Evolutionary conservation across 2,329 filamentous ascomycete genomes (phyloP), one percentile per base, ranked within the genome.

Genomic region (Colletotrichum sp.): DNA sequence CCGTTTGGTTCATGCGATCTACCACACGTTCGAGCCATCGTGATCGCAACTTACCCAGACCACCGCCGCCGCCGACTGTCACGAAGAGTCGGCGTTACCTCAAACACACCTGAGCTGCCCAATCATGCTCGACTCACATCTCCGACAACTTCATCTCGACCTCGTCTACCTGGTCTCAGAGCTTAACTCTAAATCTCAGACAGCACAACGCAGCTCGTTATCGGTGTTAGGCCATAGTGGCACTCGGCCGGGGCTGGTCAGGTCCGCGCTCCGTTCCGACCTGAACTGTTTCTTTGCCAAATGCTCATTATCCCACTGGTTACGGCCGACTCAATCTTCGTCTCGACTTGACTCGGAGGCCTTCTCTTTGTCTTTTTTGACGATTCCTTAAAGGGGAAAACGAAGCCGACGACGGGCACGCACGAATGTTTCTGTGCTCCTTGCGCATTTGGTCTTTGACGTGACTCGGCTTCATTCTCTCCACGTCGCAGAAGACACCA

Each of bases 301-400:
- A 34, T 36, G 32, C 24, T 34, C 36, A 16, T 28, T 28, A 18
- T 21, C 18, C 32, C 38, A 30, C n/a, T 16, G 16, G 21, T 34
- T 57, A 48, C 55, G 52, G 61, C 65, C 69, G 34, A 75, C 64
- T 65, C 69, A n/a, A 63, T 48, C 18, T 32, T 73, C 69, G 64
- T 68, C 70, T 75, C 69, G 36, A 68, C 73, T 68, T 73, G 70
- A 73, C 73, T 75, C 69, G 48, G 68, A 43, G 24, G 34, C 64
- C 28, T 21, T 38, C 6, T 38, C 57, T 73, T 21, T 52, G 43
- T 52, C 26, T 38, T 65, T 60, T 48, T 38, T 61, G 18, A 28
- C 32, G 30, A 32, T 34, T 30, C 26, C 64, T 73, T n/a, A 65
- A 73, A 65, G 32, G 58, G 58, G 70, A 48, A 58, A 32, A 28